A percentile compares a stretch with the other conserved stretches of the same genome.
Conservation (phyloP, 495 filamentous ascomycete species). For the Trichoderma gamsii region DNA sequence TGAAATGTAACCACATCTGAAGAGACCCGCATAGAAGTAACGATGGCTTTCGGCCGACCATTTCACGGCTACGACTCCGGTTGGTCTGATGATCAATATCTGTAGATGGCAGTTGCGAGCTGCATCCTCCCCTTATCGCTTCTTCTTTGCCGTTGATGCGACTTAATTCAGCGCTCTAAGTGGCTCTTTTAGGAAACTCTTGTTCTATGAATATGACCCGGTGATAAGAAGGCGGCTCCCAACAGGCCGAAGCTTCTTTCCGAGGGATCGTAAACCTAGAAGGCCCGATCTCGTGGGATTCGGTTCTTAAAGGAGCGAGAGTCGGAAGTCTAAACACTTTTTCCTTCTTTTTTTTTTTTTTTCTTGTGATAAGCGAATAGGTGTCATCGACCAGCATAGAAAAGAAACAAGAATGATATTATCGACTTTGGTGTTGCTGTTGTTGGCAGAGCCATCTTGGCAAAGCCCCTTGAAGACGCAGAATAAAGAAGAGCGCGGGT, state of each 20-base stretch:
- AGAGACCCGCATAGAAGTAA: no score
- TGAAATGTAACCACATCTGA: constrained; percentile 11
- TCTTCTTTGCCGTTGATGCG: no score
- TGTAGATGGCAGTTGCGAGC: neutral
- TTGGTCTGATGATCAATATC: neutral
- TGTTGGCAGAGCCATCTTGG: neutral
- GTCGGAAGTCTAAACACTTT: neutral
- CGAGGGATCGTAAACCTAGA: neutral
- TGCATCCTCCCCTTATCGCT: neutral
- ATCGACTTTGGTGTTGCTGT: neutral
- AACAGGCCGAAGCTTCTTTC: neutral
- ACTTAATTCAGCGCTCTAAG: no score
- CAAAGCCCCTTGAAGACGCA: neutral
- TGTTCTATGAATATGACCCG: no score
- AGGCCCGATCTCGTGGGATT: neutral
- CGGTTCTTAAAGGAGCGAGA: neutral
- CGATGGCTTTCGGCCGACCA: no score
- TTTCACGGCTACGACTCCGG: neutral
- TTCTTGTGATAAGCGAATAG: neutral
- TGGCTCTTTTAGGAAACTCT: no score
- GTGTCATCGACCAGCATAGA: neutral
- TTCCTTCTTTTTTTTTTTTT: no score
- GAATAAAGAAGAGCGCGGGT: neutral
- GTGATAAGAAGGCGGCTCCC: no score
- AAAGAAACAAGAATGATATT: neutral